A percentile compares a stretch with the other conserved stretches of the same genome.
Evolutionary conservation across 2,329 filamentous ascomycete species (phyloP).

Genomic region (Lecanoromycetidae sp.): DNA sequence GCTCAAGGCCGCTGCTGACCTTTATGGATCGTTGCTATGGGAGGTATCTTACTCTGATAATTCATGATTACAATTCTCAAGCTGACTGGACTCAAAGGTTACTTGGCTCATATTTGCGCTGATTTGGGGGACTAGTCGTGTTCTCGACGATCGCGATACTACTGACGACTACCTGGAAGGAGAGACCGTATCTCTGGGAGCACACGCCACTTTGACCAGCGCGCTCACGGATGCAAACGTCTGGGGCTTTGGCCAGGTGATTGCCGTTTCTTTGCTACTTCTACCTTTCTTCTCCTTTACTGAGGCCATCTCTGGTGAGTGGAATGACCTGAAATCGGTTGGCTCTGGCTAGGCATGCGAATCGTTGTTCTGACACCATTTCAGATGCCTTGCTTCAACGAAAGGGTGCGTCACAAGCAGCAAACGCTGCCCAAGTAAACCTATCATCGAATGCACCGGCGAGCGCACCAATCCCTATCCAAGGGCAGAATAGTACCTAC

Average conservation of each 20-base stretch:
- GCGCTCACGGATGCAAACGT: not conserved
- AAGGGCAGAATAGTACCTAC: not conserved
- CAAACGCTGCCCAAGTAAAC: not conserved
- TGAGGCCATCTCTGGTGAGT: slow-evolving; percentile 9
- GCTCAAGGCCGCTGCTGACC: not conserved
- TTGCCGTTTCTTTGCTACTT: slow-evolving; percentile 4
- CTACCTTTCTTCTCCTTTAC: slow-evolving; percentile 3
- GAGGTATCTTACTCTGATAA: too few relatives aligned
- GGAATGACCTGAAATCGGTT: not conserved
- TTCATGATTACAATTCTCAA: not conserved
- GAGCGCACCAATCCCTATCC: not conserved
- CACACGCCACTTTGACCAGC: not conserved
- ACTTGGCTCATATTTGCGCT: slow-evolving; percentile 8
- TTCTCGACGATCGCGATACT: not conserved
- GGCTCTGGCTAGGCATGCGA: too few relatives aligned
- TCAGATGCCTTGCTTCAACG: not conserved
- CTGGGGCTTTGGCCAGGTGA: slow-evolving; percentile 10
- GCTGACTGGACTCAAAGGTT: not conserved
- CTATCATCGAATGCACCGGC: not conserved
- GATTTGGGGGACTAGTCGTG: slow-evolving; percentile 9
- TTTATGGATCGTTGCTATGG: slow-evolving; percentile 11
- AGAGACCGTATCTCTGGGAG: not conserved
- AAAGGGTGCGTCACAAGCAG: not conserved
- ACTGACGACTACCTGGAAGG: too few relatives aligned
- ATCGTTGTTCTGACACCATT: not conserved